Base-by-base conservation (phyloP, 2,329 filamentous ascomycete genomes). In the Ilyonectria sp. region DNA sequence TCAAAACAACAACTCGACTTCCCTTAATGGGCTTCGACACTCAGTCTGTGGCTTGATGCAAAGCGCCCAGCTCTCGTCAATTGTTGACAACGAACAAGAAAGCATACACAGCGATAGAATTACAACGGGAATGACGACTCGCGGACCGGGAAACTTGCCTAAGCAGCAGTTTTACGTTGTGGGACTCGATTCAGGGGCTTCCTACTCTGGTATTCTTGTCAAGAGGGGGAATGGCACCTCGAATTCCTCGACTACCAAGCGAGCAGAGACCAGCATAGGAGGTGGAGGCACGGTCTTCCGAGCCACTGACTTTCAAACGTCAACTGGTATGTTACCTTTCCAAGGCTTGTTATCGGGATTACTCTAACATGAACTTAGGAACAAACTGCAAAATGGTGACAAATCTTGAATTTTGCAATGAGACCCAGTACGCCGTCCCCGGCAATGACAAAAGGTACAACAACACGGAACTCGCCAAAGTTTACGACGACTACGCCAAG, bases 401-500 rank as follows among this genome's bases (percentile, higher is more conserved):
- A 79, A 91, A 97, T 76, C 89, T 99, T n/a, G 85, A 90, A 0
- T 97, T 98, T 80, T 99, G 96, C 82, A 88, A 92, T 72, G 90
- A 95, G 74, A 92, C 95, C 54, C 94, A 95, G 57, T 98, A 98
- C 78, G 93, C 95, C 7, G 96, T 98, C 0, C 96, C 96, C 0
- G 91, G 92, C 46, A 97, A 97, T 75, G 86, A 89, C 2, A 81
- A 84, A 40, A 89, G 84, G 52, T 91, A 90, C 71, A 84, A 88
- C 60, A 90, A 90, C 73, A 84, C 87, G 2, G 83, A 85, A 19
- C 87, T 99, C 9, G 90, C 88, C 4, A 81, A 85, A 4, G 89
- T 92, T 65, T 99, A 98, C 83, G 95, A 99, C 80, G 82, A 89
- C 50, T 90, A 93, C 76, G 94, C 95, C 8, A 80, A 83, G 23